phyloP scores from a whole-genome alignment of 306 rosid genomes.

The peach (Prunus persica) region DNA sequence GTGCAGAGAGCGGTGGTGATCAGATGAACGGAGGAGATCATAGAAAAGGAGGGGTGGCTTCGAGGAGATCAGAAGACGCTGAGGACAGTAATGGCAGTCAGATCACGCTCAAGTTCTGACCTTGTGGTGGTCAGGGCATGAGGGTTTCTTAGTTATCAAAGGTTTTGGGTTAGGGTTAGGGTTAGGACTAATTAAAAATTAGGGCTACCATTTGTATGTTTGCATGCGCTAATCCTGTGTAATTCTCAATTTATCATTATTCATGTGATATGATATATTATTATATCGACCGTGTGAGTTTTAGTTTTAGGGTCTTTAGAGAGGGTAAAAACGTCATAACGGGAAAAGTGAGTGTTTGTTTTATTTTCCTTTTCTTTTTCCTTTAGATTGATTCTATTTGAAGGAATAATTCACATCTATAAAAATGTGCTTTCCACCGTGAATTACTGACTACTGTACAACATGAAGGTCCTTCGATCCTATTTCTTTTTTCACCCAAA shows the following conservation, averaged over 20 bases:
- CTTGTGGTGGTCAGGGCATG: not conserved
- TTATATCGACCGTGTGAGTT: not conserved
- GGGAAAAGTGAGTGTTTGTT: constrained; percentile 43
- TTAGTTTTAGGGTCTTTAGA: not conserved
- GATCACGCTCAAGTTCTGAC: constrained; percentile 78
- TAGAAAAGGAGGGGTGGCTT: constrained; percentile 57
- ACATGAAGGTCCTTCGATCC: not conserved
- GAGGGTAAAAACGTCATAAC: constrained; percentile 41
- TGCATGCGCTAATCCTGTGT: not conserved
- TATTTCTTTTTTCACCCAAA: no score
- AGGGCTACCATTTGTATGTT: constrained; percentile 14
- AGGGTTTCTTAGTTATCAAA: no score
- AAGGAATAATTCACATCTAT: not conserved
- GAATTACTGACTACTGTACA: not conserved
- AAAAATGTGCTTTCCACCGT: not conserved
- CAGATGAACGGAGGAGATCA: constrained; percentile 49
- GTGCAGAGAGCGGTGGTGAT: constrained; percentile 57
- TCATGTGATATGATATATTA: not conserved
- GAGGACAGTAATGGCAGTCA: constrained; percentile 79
- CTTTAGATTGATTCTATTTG: constrained; percentile 18
- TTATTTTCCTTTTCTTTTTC: constrained; percentile 23
- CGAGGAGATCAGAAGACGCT: constrained; percentile 40
- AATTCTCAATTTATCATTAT: constrained; percentile 15
- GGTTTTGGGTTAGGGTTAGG: constrained; percentile 19
- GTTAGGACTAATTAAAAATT: constrained; percentile 18